These are phyloP conservation scores for Oenanthe sinensis DNA, from an alignment of 129 eudicot species.

Conservation along the genomic window DNA sequence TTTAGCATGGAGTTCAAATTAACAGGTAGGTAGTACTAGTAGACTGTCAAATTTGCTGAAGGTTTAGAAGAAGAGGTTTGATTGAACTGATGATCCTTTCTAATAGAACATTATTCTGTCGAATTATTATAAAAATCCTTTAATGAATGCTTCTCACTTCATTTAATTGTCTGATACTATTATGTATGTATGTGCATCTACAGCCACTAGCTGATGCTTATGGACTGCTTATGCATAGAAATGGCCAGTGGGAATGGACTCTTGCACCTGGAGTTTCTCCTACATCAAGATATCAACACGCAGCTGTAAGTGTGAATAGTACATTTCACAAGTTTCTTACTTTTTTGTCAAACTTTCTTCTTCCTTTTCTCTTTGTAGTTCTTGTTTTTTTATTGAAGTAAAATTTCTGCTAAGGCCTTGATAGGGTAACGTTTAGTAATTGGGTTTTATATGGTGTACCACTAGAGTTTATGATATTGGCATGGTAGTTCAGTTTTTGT, in stretches of 20 bases:
- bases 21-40: neutral
- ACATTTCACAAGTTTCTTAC: neutral
- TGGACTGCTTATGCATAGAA: constrained; percentile 96
- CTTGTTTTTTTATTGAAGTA: neutral
- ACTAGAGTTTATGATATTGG: neutral
- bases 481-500: neutral
- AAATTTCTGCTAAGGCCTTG: neutral
- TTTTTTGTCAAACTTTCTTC: neutral
- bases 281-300: constrained; percentile 94
- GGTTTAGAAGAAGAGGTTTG: neutral
- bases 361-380: neutral
- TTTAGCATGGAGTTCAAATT: neutral
- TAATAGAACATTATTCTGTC: neutral
- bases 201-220: constrained; percentile 98
- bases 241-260: constrained; percentile 99
- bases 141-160: neutral
- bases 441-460: neutral
- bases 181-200: constrained; percentile 19
- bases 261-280: constrained; percentile 99
- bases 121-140: neutral
- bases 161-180: neutral
- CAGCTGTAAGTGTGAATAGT: constrained; percentile 53
- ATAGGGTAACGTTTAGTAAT: neutral
- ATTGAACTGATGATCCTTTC: neutral
- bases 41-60: neutral